phyloP scores from a whole-genome alignment of 768 basidiomycete genomes.

The Boletus eberwhitei region DNA sequence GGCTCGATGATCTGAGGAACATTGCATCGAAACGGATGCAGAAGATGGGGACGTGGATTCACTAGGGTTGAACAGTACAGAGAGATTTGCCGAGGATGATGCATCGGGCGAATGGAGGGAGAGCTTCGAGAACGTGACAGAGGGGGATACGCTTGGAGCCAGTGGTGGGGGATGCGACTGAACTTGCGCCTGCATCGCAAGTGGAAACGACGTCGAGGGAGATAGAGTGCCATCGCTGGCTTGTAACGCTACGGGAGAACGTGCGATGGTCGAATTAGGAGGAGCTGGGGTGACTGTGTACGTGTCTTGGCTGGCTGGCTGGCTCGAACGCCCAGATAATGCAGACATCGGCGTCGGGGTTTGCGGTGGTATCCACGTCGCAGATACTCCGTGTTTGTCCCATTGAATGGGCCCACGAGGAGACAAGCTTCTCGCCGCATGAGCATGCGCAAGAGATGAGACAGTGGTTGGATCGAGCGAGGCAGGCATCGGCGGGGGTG shows the following conservation, averaged over 20 bases:
- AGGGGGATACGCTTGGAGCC: slow-evolving; percentile 37
- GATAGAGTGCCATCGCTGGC: background rate
- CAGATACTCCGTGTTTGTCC: slow-evolving; percentile 15
- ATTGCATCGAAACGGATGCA: background rate
- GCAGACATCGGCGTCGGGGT: slow-evolving; percentile 1
- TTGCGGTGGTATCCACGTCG: slow-evolving; percentile 12
- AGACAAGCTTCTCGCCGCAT: slow-evolving; percentile 14
- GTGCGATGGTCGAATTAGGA: background rate
- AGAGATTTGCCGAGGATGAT: slow-evolving; percentile 6
- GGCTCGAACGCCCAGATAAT: slow-evolving; percentile 1
- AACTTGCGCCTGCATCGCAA: background rate
- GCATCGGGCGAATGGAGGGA: slow-evolving; percentile 41
- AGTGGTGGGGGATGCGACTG: background rate
- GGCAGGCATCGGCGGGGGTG: slow-evolving; percentile 50
- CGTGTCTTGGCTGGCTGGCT: slow-evolving; percentile 4
- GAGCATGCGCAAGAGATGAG: slow-evolving; percentile 28
- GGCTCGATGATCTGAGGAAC: background rate
- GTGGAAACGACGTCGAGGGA: background rate
- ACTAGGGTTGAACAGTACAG: slow-evolving; percentile 8
- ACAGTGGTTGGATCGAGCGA: slow-evolving; percentile 40
- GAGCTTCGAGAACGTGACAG: slow-evolving; percentile 49
- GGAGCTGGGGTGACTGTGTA: background rate
- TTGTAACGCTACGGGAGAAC: background rate
- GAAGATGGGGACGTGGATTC: background rate
- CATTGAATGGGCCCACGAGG: slow-evolving; percentile 15